phyloP scores from a whole-genome alignment of 148 eudicot genomes.

The Nepenthes mirabilis region DNA sequence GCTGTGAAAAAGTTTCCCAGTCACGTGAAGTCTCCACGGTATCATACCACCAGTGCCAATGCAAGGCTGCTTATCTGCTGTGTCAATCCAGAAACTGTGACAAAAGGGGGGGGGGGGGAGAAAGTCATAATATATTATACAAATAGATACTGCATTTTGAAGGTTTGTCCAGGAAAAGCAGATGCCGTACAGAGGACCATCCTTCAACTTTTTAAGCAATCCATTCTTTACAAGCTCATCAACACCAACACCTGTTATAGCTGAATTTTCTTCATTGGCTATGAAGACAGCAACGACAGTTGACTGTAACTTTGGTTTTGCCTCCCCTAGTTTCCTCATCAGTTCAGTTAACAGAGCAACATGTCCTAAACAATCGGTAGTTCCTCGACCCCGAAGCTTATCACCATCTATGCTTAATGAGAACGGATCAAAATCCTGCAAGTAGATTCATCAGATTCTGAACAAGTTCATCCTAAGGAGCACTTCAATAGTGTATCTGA shows the following conservation, averaged over 20 bases:
- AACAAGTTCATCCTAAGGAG: neutral
- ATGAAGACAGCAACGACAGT: constrained; percentile 94
- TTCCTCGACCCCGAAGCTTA: constrained; percentile 88
- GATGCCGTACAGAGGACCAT: constrained; percentile 77
- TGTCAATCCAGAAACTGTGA: constrained; percentile 89
- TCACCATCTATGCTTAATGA: constrained; percentile 84
- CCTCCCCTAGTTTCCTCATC: constrained; percentile 80
- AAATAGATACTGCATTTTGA: neutral
- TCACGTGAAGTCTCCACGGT: constrained; percentile 79
- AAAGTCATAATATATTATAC: neutral
- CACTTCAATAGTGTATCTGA: neutral
- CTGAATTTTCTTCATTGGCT: constrained; percentile 91
- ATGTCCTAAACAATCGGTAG: constrained; percentile 95
- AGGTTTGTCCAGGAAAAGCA: neutral
- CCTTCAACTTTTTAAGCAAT: constrained; percentile 64
- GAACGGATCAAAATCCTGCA: constrained; percentile 95
- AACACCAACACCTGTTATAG: constrained; percentile 90
- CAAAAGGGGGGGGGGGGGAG: neutral
- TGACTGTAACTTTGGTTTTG: constrained; percentile 70
- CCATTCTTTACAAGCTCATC: constrained; percentile 86
- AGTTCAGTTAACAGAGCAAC: constrained; percentile 87
- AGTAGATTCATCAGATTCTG: neutral
- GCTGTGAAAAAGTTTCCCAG: constrained; percentile 95
- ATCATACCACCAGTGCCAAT: constrained; percentile 94
- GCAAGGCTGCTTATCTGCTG: constrained; percentile 99